These are phyloP conservation scores for Hericium rajendrae DNA, from an alignment of 768 basidiomycete genomes.

Conservation along the genomic window DNA sequence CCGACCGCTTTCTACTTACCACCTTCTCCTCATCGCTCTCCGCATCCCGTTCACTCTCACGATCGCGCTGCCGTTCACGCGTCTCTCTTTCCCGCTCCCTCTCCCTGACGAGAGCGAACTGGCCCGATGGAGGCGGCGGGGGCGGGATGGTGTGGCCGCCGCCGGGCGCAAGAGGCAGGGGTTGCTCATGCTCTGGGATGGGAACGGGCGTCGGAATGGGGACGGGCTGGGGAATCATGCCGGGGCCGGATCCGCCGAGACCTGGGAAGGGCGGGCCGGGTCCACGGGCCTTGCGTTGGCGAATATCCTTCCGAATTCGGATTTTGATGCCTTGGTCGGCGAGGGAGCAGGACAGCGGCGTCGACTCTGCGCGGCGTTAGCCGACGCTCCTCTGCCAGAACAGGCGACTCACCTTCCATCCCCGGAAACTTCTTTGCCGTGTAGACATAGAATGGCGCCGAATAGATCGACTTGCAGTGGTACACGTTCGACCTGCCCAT, in stretches of 20 bases:
- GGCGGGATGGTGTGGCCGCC: constrained; percentile 4
- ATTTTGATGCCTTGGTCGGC: constrained; percentile 97
- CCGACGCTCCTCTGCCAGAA: not conserved
- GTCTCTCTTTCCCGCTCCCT: not conserved
- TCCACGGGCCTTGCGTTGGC: constrained; percentile 60
- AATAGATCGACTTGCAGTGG: constrained; percentile 86
- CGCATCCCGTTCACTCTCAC: constrained; percentile 7
- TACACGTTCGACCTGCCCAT: constrained; percentile 63
- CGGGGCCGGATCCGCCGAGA: constrained; percentile 4
- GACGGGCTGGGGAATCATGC: not conserved
- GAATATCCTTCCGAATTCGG: constrained; percentile 85
- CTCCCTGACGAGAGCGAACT: not conserved
- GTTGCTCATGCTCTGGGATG: constrained; percentile 7
- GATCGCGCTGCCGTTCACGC: not conserved
- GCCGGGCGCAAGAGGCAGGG: not conserved
- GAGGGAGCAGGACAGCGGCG: constrained; percentile 77
- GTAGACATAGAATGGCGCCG: constrained; percentile 86
- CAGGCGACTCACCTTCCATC: constrained; percentile 66
- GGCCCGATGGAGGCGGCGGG: not conserved
- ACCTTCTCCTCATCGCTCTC: constrained; percentile 5
- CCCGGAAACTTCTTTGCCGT: constrained; percentile 96
- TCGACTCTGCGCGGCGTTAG: constrained; percentile 52
- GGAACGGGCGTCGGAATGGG: constrained; percentile 7
- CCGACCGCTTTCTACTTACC: constrained; percentile 6
- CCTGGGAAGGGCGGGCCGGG: constrained; percentile 7